phyloP scores from a whole-genome alignment of 192 early-diverging fungal genomes.

The Fimicolochytrium jonesii region DNA sequence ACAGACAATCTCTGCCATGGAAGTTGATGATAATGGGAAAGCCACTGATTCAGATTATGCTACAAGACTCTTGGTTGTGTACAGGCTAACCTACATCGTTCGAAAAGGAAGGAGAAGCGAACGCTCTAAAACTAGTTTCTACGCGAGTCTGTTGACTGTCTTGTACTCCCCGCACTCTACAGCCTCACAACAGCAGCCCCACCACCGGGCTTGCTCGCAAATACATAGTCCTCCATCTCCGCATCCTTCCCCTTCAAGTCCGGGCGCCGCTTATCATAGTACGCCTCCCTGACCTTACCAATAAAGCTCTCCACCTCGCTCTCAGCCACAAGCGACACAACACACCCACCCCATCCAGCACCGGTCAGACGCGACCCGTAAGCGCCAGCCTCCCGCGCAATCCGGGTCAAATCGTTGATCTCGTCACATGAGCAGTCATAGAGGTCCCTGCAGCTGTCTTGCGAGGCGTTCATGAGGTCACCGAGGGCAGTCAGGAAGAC shows the following conservation, averaged over 20 bases:
- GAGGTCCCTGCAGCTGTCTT: conserved; percentile 71
- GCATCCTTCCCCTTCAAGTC: conserved; percentile 11
- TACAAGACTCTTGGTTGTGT: too few relatives aligned
- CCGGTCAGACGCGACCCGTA: conserved; percentile 84
- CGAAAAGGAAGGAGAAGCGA: too few relatives aligned
- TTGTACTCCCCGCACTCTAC: too few relatives aligned
- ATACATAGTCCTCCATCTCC: conserved; percentile 34
- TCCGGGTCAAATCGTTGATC: conserved; percentile 68
- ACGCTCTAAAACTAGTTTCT: too few relatives aligned
- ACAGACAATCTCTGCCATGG: too few relatives aligned
- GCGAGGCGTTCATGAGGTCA: conserved; percentile 85
- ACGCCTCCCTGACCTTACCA: conserved; percentile 56
- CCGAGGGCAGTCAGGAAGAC: conserved; percentile 60
- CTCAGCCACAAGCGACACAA: conserved; percentile 71
- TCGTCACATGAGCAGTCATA: conserved; percentile 85
- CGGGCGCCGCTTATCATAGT: conserved; percentile 38
- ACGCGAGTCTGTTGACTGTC: too few relatives aligned
- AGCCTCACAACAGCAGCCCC: conserved; percentile 34
- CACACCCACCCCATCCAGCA: conserved; percentile 92
- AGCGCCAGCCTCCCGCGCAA: conserved; percentile 53
- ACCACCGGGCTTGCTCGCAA: conserved; percentile 30
- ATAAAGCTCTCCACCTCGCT: conserved; percentile 61
- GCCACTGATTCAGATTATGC: too few relatives aligned
- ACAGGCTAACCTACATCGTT: too few relatives aligned
- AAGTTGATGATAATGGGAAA: too few relatives aligned